A percentile compares a stretch with the other conserved stretches of the same genome.
phyloP scores from a whole-genome alignment of 169 alveolate species.

The Toxoplasma gondii region DNA sequence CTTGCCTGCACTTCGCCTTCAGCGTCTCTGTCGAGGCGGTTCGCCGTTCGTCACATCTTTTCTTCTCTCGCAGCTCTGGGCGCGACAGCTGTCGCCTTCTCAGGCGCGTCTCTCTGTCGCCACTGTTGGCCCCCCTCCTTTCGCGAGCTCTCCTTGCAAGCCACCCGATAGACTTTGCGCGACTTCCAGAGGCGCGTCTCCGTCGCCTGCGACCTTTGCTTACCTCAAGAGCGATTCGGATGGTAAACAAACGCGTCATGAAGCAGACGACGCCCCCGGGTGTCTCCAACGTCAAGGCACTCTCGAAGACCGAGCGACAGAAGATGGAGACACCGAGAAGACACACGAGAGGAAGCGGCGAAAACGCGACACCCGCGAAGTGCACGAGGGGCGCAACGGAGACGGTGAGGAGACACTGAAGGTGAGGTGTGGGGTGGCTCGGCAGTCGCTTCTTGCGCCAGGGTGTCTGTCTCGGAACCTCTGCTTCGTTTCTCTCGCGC shows the following conservation, averaged over 20 bases:
- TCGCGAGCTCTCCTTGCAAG: background rate
- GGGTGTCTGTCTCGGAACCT: too few relatives aligned
- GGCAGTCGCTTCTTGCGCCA: too few relatives aligned
- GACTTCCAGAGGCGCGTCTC: too few relatives aligned
- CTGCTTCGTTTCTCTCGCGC: too few relatives aligned
- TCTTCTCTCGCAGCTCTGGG: background rate
- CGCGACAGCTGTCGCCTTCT: background rate
- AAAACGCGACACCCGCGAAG: too few relatives aligned
- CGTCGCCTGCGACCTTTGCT: too few relatives aligned
- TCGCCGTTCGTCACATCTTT: background rate
- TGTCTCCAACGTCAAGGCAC: background rate
- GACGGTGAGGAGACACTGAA: too few relatives aligned
- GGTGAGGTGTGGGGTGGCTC: too few relatives aligned
- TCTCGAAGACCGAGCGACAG: too few relatives aligned
- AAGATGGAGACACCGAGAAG: too few relatives aligned
- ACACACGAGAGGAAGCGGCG: background rate
- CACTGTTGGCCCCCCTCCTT: background rate
- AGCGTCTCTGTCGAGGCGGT: conserved; percentile 8
- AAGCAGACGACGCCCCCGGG: background rate
- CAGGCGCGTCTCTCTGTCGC: background rate
- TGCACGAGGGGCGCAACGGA: too few relatives aligned
- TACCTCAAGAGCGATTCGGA: background rate
- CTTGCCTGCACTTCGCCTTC: conserved; percentile 21
- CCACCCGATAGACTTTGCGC: too few relatives aligned
- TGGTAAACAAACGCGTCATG: background rate